phyloP scores from a whole-genome alignment of 257 asterid species.

The Gentiana macrophylla region DNA sequence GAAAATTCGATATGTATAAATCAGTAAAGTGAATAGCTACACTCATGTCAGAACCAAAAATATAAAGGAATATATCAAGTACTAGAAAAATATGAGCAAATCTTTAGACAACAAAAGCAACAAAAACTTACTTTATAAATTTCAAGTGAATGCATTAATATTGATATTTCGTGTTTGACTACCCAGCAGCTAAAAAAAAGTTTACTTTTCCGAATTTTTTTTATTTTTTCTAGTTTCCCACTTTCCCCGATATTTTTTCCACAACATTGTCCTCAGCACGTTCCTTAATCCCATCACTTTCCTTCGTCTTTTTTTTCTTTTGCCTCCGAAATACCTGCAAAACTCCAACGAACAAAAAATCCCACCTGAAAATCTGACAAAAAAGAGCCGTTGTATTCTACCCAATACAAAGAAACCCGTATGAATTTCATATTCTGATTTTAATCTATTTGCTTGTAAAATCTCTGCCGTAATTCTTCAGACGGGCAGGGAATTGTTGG shows the following conservation, averaged over 20 bases:
- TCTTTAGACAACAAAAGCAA: too few species aligned
- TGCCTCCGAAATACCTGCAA: conserved; percentile 43
- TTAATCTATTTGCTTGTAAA: not conserved
- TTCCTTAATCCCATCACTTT: conserved; percentile 17
- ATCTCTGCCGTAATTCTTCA: not conserved
- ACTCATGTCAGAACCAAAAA: too few species aligned
- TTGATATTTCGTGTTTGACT: too few species aligned
- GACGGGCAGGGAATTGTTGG: conserved; percentile 17
- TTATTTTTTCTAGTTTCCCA: too few species aligned
- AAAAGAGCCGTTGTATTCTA: conserved; percentile 2
- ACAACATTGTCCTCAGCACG: conserved; percentile 32
- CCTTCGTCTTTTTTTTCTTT: conserved; percentile 16
- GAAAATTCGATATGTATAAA: too few species aligned
- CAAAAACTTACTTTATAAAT: too few species aligned
- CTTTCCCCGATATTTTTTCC: not conserved
- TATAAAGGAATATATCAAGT: too few species aligned
- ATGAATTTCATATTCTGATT: not conserved
- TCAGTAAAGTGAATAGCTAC: too few species aligned
- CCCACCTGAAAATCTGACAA: conserved; percentile 39
- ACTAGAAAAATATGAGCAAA: too few species aligned
- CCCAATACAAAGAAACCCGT: not conserved
- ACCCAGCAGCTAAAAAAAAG: too few species aligned
- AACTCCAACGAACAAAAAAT: conserved; percentile 55
- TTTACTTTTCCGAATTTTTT: not conserved
- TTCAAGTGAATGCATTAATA: too few species aligned